Conservation (phyloP, 202 grass and related monocot genomes). For the Sporobolus alterniflorus region DNA sequence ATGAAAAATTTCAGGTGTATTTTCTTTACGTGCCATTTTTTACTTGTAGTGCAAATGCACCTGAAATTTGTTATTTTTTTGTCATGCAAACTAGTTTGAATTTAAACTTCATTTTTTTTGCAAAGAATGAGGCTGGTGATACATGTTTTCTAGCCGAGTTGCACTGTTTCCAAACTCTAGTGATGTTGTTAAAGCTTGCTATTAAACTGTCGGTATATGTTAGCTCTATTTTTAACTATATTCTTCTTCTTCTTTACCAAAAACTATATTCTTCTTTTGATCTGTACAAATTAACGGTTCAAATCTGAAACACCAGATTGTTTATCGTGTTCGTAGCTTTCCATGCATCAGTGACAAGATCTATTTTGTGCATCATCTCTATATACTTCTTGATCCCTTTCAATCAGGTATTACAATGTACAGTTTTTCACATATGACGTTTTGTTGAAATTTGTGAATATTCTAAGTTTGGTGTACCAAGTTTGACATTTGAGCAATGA, state of each 20-base stretch:
- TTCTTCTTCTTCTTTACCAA: no score
- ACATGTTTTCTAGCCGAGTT: no score
- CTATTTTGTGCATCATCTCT: background rate
- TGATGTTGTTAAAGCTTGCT: background rate
- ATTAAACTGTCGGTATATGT: background rate
- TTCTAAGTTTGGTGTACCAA: background rate
- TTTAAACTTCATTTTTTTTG: background rate
- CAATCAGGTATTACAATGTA: background rate
- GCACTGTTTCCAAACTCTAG: no score
- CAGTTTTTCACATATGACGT: background rate
- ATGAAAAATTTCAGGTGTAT: background rate
- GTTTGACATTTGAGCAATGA: background rate
- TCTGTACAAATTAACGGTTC: background rate
- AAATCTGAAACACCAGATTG: background rate
- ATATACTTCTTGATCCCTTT: background rate
- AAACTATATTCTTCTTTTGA: background rate
- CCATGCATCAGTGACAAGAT: background rate
- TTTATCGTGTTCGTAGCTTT: background rate
- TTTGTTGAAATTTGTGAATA: background rate
- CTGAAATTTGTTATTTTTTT: background rate
- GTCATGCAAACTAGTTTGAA: background rate
- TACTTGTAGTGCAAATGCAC: background rate
- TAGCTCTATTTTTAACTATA: background rate
- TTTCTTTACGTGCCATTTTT: background rate
- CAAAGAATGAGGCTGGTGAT: background rate